Conservation (phyloP, 2,329 filamentous ascomycete species). For the Arthrobotrys conoides region DNA sequence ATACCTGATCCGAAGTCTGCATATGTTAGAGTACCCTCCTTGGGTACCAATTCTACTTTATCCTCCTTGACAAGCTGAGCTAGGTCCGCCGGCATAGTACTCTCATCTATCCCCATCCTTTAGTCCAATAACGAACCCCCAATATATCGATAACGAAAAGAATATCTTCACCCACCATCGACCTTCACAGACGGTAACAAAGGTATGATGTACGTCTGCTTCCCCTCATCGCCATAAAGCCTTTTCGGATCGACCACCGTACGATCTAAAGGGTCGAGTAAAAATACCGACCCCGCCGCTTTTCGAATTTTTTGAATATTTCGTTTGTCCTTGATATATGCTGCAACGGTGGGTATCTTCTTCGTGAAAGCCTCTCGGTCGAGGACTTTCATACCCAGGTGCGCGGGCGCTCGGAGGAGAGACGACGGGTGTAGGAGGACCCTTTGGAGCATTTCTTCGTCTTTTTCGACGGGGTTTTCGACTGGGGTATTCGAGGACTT, state of each 20-base stretch:
- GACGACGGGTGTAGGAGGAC: constrained; percentile 9
- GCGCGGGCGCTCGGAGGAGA: constrained; percentile 60
- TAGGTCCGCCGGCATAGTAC: constrained; percentile 41
- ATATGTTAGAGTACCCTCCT: constrained; percentile 62
- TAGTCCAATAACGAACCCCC: constrained; percentile 23
- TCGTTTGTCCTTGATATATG: constrained; percentile 80
- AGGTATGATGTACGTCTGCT: constrained; percentile 34
- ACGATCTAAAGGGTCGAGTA: constrained; percentile 44
- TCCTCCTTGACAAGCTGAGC: constrained; percentile 40
- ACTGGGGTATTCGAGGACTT: constrained; percentile 35
- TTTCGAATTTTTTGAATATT: constrained; percentile 81
- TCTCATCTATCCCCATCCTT: constrained; percentile 20
- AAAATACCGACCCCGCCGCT: constrained; percentile 68
- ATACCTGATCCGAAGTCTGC: constrained; percentile 39
- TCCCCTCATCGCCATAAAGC: constrained; percentile 35
- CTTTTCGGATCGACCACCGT: constrained; percentile 27
- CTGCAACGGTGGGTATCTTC: constrained; percentile 81
- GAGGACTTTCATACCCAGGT: constrained; percentile 71
- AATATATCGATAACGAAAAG: constrained; percentile 16
- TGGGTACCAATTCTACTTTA: constrained; percentile 27
- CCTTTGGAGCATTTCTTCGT: constrained; percentile 43
- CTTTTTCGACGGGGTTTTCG: constrained; percentile 11
- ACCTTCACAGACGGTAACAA: constrained; percentile 68
- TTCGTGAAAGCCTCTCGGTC: constrained; percentile 87
- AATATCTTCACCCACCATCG: constrained; percentile 68